Conservation (phyloP, 306 rosid genomes). For the Canavalia ensiformis region DNA sequence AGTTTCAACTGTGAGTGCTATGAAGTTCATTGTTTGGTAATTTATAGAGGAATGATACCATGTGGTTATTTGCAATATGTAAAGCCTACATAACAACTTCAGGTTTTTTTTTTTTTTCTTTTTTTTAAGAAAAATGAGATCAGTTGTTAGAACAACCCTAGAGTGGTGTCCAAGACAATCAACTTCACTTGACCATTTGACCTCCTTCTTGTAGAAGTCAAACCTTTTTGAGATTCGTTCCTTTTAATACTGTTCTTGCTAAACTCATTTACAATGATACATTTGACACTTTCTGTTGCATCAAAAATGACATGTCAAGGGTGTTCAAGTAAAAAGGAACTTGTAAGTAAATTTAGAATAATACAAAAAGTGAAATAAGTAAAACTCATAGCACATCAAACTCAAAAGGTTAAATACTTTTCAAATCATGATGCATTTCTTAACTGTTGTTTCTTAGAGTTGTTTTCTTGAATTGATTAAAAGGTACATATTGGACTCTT, state of each 20-base stretch:
- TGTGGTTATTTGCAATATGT: constrained; percentile 26
- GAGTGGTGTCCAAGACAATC: constrained; percentile 76
- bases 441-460: neutral
- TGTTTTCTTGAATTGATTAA: constrained; percentile 9
- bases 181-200: constrained; percentile 50
- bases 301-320: constrained; percentile 28
- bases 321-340: constrained; percentile 15
- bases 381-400: neutral
- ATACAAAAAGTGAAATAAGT: constrained; percentile 4
- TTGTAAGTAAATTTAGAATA: neutral
- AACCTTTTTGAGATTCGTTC: constrained; percentile 30
- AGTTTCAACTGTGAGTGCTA: constrained; percentile 29
- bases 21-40: constrained; percentile 4
- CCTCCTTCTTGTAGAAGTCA: constrained; percentile 63
- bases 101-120: neutral
- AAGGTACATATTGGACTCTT: neutral
- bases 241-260: neutral
- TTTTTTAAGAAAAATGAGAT: neutral
- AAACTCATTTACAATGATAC: constrained; percentile 27
- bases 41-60: constrained; percentile 44
- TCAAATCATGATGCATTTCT: constrained; percentile 28
- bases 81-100: neutral
- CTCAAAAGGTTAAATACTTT: constrained; percentile 6
- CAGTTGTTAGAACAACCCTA: constrained; percentile 66
- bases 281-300: constrained; percentile 38